These are phyloP conservation scores for Populus ilicifolia DNA, from an alignment of 345 rosid genomes.

Conservation along the genomic window DNA sequence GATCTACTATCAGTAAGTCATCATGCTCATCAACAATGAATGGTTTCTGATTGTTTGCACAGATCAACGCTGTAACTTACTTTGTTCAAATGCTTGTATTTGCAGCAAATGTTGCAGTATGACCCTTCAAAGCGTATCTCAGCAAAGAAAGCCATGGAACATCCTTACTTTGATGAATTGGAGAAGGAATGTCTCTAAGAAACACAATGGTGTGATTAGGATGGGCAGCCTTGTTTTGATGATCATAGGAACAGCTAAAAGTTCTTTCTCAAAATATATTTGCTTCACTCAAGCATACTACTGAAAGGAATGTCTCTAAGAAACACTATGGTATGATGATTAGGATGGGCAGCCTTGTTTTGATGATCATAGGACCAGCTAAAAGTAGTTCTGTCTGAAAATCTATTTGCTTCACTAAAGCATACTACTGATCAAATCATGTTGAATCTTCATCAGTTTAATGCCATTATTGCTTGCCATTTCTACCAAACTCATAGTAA, in stretches of 20 bases:
- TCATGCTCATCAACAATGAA: neutral
- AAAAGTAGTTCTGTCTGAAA: neutral
- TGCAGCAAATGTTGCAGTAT: constrained; percentile 91
- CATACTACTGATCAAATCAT: constrained; percentile 28
- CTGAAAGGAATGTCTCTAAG: constrained; percentile 26
- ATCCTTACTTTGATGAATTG: constrained; percentile 80
- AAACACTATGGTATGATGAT: neutral
- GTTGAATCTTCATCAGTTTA: neutral
- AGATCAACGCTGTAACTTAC: neutral
- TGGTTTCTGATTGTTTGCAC: neutral
- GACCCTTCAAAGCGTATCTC: constrained; percentile 84
- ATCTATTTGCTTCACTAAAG: constrained; percentile 52
- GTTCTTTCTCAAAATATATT: neutral
- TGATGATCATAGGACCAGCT: neutral
- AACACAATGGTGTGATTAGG: neutral
- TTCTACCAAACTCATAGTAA: neutral
- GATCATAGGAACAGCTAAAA: neutral
- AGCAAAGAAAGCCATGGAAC: constrained; percentile 93
- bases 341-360: neutral
- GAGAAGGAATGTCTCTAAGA: constrained; percentile 52
- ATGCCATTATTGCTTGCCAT: neutral
- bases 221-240: neutral
- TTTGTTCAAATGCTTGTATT: neutral
- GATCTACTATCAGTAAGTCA: constrained; percentile 69
- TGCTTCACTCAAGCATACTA: constrained; percentile 53